phyloP scores from a whole-genome alignment of 108 stramenopile species.

The Skeletonema marinoi region DNA sequence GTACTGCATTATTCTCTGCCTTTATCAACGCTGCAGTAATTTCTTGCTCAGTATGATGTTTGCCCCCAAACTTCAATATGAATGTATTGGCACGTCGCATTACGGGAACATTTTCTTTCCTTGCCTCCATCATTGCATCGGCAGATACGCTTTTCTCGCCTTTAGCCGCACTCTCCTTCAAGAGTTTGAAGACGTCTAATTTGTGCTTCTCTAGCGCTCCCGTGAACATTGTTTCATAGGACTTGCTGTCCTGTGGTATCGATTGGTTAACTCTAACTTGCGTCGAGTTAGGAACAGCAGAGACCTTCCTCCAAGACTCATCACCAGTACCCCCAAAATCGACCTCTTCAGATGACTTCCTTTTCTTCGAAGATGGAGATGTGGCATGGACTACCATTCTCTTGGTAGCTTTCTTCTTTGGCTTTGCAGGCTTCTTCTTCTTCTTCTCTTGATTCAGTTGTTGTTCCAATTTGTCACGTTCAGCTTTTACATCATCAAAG shows the following conservation, averaged over 20 bases:
- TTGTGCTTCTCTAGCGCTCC: constrained; percentile 9
- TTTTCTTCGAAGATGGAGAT: no score
- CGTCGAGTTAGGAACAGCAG: background rate
- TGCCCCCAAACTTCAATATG: background rate
- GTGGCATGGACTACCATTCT: no score
- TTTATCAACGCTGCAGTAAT: background rate
- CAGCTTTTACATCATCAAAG: no score
- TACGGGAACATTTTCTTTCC: constrained; percentile 5
- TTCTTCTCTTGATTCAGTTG: no score
- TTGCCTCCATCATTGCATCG: background rate
- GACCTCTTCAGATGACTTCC: no score
- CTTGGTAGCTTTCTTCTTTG: no score
- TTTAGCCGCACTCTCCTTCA: constrained; percentile 21
- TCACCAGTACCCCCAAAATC: no score
- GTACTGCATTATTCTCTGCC: constrained; percentile 14
- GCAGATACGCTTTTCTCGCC: constrained; percentile 18
- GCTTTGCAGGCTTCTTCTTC: no score
- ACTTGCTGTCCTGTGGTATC: background rate
- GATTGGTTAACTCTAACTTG: background rate
- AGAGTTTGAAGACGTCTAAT: constrained; percentile 11
- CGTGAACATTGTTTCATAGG: background rate
- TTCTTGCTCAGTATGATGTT: constrained; percentile 1
- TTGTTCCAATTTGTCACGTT: no score
- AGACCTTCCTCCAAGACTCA: no score
- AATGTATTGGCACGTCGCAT: background rate